These are phyloP conservation scores for Trypanosoma brucei DNA, from an alignment of 208 protist species.

Conservation along the genomic window DNA sequence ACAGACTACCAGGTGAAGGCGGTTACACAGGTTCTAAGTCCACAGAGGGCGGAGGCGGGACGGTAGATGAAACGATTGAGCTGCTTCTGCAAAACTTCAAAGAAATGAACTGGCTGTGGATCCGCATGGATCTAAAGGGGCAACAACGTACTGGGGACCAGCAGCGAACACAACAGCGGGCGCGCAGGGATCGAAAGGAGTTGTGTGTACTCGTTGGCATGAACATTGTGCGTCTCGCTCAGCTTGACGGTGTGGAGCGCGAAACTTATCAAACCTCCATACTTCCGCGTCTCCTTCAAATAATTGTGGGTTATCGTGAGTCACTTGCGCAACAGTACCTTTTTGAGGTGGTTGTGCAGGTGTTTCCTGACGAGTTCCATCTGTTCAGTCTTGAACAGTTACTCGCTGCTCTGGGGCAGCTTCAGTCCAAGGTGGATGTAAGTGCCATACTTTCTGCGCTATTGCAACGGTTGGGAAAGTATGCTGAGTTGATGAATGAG, in stretches of 20 bases:
- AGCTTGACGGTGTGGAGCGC: constrained; percentile 93
- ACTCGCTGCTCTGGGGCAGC: constrained; percentile 52
- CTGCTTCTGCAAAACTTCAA: constrained; percentile 97
- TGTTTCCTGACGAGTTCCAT: constrained; percentile 98
- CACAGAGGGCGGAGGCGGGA: constrained; percentile 46
- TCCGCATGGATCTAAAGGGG: constrained; percentile 96
- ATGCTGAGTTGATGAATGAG: constrained; percentile 42
- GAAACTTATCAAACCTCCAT: constrained; percentile 86
- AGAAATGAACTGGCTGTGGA: constrained; percentile 99
- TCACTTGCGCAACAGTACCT: constrained; percentile 98
- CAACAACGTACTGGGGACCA: constrained; percentile 17
- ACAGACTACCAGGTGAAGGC: constrained; percentile 95
- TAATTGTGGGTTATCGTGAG: constrained; percentile 94
- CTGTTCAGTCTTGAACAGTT: constrained; percentile 90
- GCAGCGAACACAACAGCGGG: constrained; percentile 28
- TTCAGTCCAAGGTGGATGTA: constrained; percentile 89
- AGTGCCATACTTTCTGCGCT: constrained; percentile 77
- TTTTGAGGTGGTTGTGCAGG: constrained; percentile 97
- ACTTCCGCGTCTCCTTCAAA: constrained; percentile 83
- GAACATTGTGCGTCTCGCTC: constrained; percentile 95
- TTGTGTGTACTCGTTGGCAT: constrained; percentile 96
- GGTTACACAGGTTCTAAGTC: constrained; percentile 24
- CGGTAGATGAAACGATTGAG: constrained; percentile 89
- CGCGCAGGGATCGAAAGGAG: constrained; percentile 93
- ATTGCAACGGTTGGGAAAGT: constrained; percentile 89